These are phyloP conservation scores for Calocera cornea DNA, from an alignment of 768 basidiomycete genomes.

Conservation along the genomic window DNA sequence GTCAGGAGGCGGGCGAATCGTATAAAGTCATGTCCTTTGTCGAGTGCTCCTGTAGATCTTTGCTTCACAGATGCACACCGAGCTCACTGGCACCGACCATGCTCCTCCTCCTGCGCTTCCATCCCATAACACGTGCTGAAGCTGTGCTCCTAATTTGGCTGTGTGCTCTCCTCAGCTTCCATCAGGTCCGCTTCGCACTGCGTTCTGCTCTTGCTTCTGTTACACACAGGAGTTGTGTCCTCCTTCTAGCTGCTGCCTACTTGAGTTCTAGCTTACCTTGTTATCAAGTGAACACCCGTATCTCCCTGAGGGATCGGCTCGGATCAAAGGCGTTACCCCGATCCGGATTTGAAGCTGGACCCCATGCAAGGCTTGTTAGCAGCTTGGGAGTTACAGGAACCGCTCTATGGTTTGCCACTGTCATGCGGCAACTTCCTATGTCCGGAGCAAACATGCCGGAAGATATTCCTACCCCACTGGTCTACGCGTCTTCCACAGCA, in stretches of 20 bases:
- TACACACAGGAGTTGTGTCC: background rate
- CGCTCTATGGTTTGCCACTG: too few relatives aligned
- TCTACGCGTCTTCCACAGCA: background rate
- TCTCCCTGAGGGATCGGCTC: too few relatives aligned
- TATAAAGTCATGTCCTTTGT: background rate
- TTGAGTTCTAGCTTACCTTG: background rate
- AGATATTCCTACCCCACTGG: background rate
- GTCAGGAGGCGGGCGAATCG: background rate
- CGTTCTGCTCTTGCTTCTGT: background rate
- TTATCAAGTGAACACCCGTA: too few relatives aligned
- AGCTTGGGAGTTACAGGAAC: too few relatives aligned
- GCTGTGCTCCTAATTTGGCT: background rate
- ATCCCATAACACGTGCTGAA: background rate
- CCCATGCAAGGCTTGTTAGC: too few relatives aligned
- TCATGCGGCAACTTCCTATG: background rate
- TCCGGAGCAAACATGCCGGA: background rate
- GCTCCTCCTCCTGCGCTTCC: background rate
- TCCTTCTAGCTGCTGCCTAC: background rate
- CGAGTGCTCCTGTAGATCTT: too few relatives aligned
- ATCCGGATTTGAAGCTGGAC: too few relatives aligned
- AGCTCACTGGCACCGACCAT: too few relatives aligned
- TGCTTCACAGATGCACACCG: too few relatives aligned
- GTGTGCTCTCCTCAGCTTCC: background rate
- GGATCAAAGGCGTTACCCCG: too few relatives aligned
- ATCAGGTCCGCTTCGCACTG: background rate